phyloP scores from a whole-genome alignment of 257 asterid genomes.

The Thymus quinquecostatus region DNA sequence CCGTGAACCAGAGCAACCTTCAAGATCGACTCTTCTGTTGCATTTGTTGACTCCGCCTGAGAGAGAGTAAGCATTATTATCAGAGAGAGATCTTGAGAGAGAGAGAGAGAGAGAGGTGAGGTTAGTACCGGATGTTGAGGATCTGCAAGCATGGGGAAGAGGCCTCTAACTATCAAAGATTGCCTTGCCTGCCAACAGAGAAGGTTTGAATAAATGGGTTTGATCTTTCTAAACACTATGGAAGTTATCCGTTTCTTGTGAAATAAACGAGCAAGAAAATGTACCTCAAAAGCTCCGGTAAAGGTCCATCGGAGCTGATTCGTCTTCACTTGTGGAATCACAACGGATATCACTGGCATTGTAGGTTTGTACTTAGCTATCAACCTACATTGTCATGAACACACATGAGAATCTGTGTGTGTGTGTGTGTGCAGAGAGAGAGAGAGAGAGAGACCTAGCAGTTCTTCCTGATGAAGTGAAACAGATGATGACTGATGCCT shows the following conservation, averaged over 20 bases:
- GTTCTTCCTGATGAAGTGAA: constrained; percentile 95
- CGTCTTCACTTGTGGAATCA: constrained; percentile 83
- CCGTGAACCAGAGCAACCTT: constrained; percentile 79
- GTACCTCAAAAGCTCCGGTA: constrained; percentile 87
- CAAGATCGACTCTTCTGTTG: constrained; percentile 62
- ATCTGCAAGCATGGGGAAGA: constrained; percentile 92
- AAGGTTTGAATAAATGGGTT: neutral
- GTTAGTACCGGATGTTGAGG: constrained; percentile 73
- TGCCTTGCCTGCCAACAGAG: constrained; percentile 68
- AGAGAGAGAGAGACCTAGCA: constrained; percentile 56
- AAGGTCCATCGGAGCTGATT: constrained; percentile 87
- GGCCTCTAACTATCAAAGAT: constrained; percentile 79
- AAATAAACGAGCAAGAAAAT: neutral
- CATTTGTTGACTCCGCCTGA: constrained; percentile 68
- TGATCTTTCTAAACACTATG: neutral
- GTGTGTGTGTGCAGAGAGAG: neutral
- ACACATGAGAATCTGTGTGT: neutral
- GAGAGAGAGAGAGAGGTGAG: neutral
- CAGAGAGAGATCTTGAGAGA: neutral
- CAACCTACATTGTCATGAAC: constrained; percentile 49
- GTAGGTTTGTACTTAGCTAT: constrained; percentile 96
- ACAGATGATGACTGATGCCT: constrained; percentile 85
- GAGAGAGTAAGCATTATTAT: neutral
- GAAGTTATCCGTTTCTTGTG: neutral
- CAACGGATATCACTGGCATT: constrained; percentile 91